Evolutionary conservation across 2,329 filamentous ascomycete species (phyloP), one percentile per base, ranked within the genome.

Genomic region (Alternaria metachromatica): DNA sequence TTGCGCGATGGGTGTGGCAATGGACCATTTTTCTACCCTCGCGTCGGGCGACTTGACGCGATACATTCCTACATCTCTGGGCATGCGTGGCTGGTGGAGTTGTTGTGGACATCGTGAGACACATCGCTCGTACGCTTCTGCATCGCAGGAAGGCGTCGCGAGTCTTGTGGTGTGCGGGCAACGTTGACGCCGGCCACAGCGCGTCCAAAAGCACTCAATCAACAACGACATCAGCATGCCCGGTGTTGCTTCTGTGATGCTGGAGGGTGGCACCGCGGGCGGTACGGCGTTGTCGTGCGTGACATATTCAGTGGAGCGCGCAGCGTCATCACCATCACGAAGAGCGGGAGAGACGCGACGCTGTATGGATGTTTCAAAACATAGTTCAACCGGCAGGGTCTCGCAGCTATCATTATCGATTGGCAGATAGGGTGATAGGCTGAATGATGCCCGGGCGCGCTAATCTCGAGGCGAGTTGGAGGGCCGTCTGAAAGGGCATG

Each of bases 341-440:
- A 55, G 55, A 58, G 68, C 53, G 58, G 59, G 62, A 70, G 28
- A 59, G 62, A 65, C 58, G 68, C 45, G 61, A 62, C 62, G 63
- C 64, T 75, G 71, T 66, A 63, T 75, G 76, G 53, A 67, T 67
- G 75, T 78, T 78, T 79, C 70, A 70, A 77, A 79, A 79, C 76
- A 70, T 67, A 70, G 66, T 65, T 64, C 60, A 73, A 64, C 66
- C 49, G 48, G 21, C 75, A 75, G 74, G 74, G 72, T 67, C 69
- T 46, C 73, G 63, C 69, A 76, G 74, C 55, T 79, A 79, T 77
- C 77, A 74, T 70, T 59, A 79, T 79, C 77, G 77, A 79, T 79
- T 79, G 77, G 77, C 71, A 71, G 60, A 63, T 63, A 62, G 49
- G 72, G 54, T 58, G 76, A 74, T 78, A 77, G 75, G 75, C 75